Evolutionary conservation across 1,139 yeast species (phyloP).

Genomic region (Saccharomyces hybrid): DNA sequence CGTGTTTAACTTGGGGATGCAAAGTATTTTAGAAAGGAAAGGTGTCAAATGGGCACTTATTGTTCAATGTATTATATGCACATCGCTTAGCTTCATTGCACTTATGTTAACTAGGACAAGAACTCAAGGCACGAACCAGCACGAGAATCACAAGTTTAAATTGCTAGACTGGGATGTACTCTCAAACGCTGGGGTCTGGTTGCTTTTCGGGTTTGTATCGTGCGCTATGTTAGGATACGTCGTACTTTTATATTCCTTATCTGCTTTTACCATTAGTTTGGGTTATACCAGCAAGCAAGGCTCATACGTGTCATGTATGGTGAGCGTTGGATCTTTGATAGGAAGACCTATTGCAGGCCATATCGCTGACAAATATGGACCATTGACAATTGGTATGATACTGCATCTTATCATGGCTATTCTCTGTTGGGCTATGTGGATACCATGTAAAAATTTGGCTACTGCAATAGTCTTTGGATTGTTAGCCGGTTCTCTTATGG

Average conservation of each 20-base stretch:
- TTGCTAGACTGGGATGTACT: slow-evolving; percentile 18
- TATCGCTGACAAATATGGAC: slow-evolving; percentile 48
- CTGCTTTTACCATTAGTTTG: slow-evolving; percentile 52
- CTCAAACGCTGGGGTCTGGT: slow-evolving; percentile 35
- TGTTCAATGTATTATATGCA: slow-evolving; percentile 42
- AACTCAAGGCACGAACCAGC: slow-evolving; percentile 29
- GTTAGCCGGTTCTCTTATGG: too few species aligned
- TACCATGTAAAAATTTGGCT: slow-evolving; percentile 33
- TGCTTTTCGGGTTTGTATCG: slow-evolving; percentile 45
- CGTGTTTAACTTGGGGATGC: slow-evolving; percentile 22
- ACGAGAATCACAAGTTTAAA: slow-evolving; percentile 12
- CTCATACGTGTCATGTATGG: slow-evolving; percentile 49
- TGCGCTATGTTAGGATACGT: slow-evolving; percentile 49
- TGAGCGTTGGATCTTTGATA: slow-evolving; percentile 53
- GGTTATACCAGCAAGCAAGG: slow-evolving; percentile 44
- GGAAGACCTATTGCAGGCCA: slow-evolving; percentile 58
- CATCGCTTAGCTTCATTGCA: slow-evolving; percentile 30
- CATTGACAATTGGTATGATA: slow-evolving; percentile 41
- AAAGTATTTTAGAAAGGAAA: slow-evolving; percentile 33
- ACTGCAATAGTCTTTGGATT: too few species aligned
- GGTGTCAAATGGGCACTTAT: slow-evolving; percentile 59
- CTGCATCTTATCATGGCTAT: slow-evolving; percentile 31
- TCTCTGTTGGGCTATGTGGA: slow-evolving; percentile 50
- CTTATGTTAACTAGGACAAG: slow-evolving; percentile 42
- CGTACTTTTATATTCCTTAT: slow-evolving; percentile 49